Conservation (phyloP, 345 rosid genomes). For the Syzygium jambos region DNA sequence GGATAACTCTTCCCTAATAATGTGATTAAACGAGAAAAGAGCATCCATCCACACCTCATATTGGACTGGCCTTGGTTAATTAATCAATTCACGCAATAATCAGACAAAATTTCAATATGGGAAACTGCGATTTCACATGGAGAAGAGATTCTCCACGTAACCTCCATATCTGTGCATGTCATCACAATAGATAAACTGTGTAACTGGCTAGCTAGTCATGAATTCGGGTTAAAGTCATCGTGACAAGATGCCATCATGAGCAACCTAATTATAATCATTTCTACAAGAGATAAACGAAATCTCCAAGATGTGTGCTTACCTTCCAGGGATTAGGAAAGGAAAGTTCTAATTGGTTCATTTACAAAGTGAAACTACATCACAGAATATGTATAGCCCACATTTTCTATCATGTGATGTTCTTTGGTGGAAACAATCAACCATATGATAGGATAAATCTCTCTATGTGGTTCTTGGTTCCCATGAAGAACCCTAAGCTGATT, state of each 20-base stretch:
- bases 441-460: background rate
- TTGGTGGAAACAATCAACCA: background rate
- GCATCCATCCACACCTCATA: background rate
- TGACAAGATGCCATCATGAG: background rate
- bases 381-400: background rate
- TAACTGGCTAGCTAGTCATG: background rate
- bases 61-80: fast-evolving
- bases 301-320: background rate
- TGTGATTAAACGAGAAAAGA: background rate
- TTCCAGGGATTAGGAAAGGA: background rate
- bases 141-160: fast-evolving
- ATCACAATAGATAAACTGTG: background rate
- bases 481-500: background rate
- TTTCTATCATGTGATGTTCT: background rate
- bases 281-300: background rate
- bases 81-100: background rate
- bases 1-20: background rate
- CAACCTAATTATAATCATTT: background rate
- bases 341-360: background rate
- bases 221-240: background rate
- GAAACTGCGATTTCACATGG: fast-evolving
- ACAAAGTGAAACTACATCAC: background rate
- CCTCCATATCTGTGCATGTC: background rate
- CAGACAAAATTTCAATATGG: background rate
- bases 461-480: background rate